phyloP scores from a whole-genome alignment of 176 grass and related monocot species.

The Pontederia paniculata region DNA sequence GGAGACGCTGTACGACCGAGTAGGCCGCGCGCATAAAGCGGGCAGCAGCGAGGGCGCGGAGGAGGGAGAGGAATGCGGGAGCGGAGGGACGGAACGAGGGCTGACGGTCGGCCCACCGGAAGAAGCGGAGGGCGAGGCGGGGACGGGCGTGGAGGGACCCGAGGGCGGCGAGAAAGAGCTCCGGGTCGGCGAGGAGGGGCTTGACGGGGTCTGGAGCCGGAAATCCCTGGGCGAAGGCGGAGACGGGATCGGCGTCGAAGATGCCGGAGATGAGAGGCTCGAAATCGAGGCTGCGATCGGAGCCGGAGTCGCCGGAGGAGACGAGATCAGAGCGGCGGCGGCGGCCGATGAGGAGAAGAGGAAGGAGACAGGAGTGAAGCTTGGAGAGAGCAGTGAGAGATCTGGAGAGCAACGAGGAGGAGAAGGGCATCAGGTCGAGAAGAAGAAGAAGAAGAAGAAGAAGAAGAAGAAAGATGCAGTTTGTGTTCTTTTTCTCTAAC shows the following conservation, averaged over 20 bases:
- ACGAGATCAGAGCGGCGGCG: not conserved
- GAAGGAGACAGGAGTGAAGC: not conserved
- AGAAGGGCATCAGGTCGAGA: too few relatives aligned
- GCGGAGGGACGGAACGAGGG: slow-evolving; percentile 39
- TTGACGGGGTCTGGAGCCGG: slow-evolving; percentile 16
- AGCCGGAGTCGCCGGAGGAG: too few relatives aligned
- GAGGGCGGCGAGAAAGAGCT: slow-evolving; percentile 23
- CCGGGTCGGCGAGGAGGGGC: slow-evolving; percentile 14
- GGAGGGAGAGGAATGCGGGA: slow-evolving; percentile 45
- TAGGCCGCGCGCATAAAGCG: slow-evolving; percentile 26
- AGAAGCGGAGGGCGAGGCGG: slow-evolving; percentile 43
- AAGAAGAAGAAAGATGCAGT: too few relatives aligned
- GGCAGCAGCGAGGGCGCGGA: slow-evolving; percentile 39
- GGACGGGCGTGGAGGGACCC: slow-evolving; percentile 30
- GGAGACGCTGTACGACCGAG: slow-evolving; percentile 36
- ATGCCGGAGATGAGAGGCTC: slow-evolving; percentile 18
- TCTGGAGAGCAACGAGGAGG: too few relatives aligned
- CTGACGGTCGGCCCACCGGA: slow-evolving; percentile 72
- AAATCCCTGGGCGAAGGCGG: slow-evolving; percentile 15
- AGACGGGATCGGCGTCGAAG: slow-evolving; percentile 4
- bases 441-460: too few relatives aligned
- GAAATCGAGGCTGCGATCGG: not conserved
- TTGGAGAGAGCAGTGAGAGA: too few relatives aligned
- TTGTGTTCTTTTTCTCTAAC: too few relatives aligned
- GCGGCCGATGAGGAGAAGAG: slow-evolving; percentile 9